phyloP scores from a whole-genome alignment of 2,329 filamentous ascomycete genomes.

The Neonectria neomacrospora region DNA sequence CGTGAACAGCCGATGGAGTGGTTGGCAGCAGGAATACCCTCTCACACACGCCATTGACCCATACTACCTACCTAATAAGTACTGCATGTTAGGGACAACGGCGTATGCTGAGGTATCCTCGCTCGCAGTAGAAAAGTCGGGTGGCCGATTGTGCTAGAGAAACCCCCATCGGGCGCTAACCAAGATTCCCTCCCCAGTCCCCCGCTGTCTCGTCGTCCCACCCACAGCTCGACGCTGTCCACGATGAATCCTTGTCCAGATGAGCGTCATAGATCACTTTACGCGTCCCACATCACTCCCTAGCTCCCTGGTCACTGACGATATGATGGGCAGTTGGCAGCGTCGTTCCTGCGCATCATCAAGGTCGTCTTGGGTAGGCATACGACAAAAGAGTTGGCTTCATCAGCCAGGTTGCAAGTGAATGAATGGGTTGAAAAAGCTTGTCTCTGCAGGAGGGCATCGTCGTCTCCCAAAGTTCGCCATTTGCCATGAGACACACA shows the following conservation, averaged over 20 bases:
- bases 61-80: not conserved
- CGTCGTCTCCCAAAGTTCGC: not conserved
- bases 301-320: conserved; percentile 5
- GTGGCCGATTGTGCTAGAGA: conserved; percentile 12
- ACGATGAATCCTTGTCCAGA: conserved; percentile 23
- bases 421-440: not conserved
- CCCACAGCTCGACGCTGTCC: conserved; percentile 12
- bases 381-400: not conserved
- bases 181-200: conserved; percentile 12
- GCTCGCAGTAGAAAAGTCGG: not conserved
- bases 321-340: not conserved
- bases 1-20: not conserved
- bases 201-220: conserved; percentile 22
- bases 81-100: not conserved
- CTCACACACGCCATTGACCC: not conserved
- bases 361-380: not conserved
- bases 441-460: not conserved
- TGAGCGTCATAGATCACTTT: conserved; percentile 32
- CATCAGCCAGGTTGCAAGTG: not conserved
- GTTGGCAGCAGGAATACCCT: not conserved
- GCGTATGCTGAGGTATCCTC: too few species aligned
- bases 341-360: not conserved
- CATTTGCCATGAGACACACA: conserved; percentile 1
- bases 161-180: conserved; percentile 19
- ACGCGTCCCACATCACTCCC: conserved; percentile 14